Base-by-base conservation (phyloP, 78 protist genomes). In the Anaeramoeba ignava region DNA sequence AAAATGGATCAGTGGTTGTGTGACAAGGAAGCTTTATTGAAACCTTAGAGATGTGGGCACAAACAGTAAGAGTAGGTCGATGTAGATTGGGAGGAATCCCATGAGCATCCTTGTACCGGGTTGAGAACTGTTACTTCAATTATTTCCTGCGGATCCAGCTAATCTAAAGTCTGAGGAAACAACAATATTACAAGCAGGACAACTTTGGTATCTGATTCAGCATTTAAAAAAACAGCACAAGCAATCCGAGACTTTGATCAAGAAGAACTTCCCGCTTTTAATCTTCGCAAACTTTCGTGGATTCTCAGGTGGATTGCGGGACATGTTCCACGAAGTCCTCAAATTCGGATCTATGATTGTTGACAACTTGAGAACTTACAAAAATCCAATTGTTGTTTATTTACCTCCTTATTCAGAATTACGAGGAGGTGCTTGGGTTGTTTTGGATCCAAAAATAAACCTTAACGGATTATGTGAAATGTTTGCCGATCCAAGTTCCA, bases 401-500 rank as follows among this genome's bases (percentile, higher is more conserved):
- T 42, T 96, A 3, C 98, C 99, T 42, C 98, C 98, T 36, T 37
- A 40, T 82, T 93, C 91, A 1, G 97, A 94, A 87, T 86, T 95
- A 23, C 87, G 98, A 54, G 96, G 98, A 8, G 99, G 99, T 8
- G 97, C 99, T 40, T 96, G 99, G 99, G 99, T 96, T 2, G 99
- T 96, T 3, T 84, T 96, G 0, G 99, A 96, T 86, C 86, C 96
- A 0, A 85, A 89, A 8, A 96, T 96, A 90, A 96, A 96, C 87
- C 67, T 90, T 8, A 88, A 89, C 38, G 73, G 78, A 89, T 93
- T 96, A 92, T n/a, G n/a, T n/a, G 96, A 93, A 80, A 95, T 95
- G 97, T 96, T 93, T 87, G 93, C 94, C 0, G 93, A 90, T 68
- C 80, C 79, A 39, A 79, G 81, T 33, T 86, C 94, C 2, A 89